A percentile compares a stretch with the other conserved stretches of the same genome.
These are phyloP conservation scores for Erysiphe pisi DNA, from an alignment of 2,329 filamentous ascomycete species.

Conservation along the genomic window DNA sequence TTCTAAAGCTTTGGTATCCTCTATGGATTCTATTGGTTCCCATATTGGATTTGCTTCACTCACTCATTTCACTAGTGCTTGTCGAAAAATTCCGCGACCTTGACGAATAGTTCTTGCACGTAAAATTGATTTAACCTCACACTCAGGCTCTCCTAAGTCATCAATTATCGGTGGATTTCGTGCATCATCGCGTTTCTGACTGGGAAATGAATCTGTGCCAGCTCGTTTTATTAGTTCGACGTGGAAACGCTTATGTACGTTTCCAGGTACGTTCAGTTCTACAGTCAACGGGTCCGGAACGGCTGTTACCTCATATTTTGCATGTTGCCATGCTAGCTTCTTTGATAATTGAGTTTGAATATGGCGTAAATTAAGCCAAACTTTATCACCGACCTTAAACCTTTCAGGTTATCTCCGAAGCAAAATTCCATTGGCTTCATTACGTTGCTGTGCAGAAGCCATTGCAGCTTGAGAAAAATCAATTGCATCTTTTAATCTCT, in stretches of 20 bases:
- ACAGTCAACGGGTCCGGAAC: neutral
- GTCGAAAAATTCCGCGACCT: neutral
- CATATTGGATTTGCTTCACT: neutral
- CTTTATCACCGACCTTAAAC: neutral
- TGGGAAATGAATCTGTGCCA: neutral
- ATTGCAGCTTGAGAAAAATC: neutral
- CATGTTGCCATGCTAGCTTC: neutral
- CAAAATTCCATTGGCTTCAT: neutral
- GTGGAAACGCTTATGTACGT: neutral
- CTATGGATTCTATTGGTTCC: neutral
- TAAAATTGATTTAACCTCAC: neutral
- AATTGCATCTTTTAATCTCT: neutral
- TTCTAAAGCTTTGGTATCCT: too few species aligned
- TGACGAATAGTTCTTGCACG: neutral
- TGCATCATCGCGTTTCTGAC: neutral
- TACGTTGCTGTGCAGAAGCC: neutral
- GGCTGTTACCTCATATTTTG: neutral
- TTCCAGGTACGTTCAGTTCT: neutral
- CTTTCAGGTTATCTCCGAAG: neutral
- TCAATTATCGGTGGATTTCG: neutral
- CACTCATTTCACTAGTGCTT: slow-evolving; percentile 1
- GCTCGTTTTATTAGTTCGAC: neutral
- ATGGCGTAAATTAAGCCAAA: neutral
- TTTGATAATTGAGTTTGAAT: slow-evolving; percentile 3
- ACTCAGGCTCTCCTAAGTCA: neutral